A percentile compares a stretch with the other conserved stretches of the same genome.
Conservation (phyloP, 2,329 filamentous ascomycete species). For the Colletotrichum sidae region DNA sequence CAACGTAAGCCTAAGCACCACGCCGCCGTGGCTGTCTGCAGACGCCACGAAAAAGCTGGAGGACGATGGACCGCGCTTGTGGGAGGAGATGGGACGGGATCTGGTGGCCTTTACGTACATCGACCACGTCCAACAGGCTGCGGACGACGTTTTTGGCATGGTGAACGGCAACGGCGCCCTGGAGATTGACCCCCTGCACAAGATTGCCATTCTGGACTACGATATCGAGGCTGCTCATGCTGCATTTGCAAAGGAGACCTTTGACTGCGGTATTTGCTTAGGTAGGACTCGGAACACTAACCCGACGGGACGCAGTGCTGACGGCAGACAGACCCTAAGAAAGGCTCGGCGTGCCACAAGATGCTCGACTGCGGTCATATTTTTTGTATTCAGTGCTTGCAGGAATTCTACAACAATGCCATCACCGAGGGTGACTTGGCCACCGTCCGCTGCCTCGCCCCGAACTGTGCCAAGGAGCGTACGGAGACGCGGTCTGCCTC, state of each 20-base stretch:
- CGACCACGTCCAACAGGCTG: conserved; percentile 69
- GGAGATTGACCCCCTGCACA: conserved; percentile 66
- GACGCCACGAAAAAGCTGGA: conserved; percentile 62
- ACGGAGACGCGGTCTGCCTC: conserved; percentile 46
- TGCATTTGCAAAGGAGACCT: conserved; percentile 85
- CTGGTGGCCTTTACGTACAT: conserved; percentile 72
- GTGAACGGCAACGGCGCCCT: conserved; percentile 61
- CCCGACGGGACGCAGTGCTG: background rate
- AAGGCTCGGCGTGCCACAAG: conserved; percentile 82
- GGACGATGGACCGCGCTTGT: conserved; percentile 62
- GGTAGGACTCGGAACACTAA: conserved; percentile 52
- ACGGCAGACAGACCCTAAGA: conserved; percentile 79
- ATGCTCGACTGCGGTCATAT: conserved; percentile 89
- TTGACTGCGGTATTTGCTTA: conserved; percentile 88
- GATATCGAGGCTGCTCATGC: conserved; percentile 79
- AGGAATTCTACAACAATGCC: conserved; percentile 89
- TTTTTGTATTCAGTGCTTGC: conserved; percentile 88
- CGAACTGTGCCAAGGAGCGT: conserved; percentile 79
- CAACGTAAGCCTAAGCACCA: conserved; percentile 61
- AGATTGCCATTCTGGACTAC: conserved; percentile 81
- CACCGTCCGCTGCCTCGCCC: conserved; percentile 82
- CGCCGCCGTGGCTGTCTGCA: conserved; percentile 67
- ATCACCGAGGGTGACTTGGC: conserved; percentile 87
- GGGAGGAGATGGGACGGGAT: conserved; percentile 71
- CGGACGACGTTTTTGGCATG: conserved; percentile 71